These are phyloP conservation scores for Neurospora sp. DNA, from an alignment of 495 filamentous ascomycete genomes.

Conservation along the genomic window DNA sequence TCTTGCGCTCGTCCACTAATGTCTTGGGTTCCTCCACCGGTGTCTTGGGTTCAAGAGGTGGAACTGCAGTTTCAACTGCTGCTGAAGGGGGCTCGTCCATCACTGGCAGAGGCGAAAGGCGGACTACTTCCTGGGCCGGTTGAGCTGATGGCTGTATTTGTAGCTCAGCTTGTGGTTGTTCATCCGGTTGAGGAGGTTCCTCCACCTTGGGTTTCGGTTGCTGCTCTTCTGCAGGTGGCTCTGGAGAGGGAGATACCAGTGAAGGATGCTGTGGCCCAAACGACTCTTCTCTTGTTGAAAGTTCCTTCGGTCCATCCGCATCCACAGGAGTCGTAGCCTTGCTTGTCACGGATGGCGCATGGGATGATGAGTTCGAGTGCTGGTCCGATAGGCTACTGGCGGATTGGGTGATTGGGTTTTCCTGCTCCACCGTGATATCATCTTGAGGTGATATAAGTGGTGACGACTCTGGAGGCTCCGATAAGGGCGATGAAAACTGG, in stretches of 20 bases:
- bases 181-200: not conserved
- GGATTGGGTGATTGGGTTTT: slow-evolving; percentile 21
- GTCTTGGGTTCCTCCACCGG: not conserved
- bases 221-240: not conserved
- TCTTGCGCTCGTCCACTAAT: not conserved
- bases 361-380: slow-evolving; percentile 35
- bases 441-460: not conserved
- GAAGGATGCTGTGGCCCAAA: not conserved
- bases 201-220: not conserved
- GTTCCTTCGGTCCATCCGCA: slow-evolving; percentile 28
- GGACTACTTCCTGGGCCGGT: not conserved
- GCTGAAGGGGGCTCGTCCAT: not conserved
- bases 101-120: not conserved
- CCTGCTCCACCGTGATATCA: not conserved
- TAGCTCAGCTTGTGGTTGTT: not conserved
- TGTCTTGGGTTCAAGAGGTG: not conserved
- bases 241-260: not conserved
- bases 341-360: slow-evolving; percentile 37
- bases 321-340: slow-evolving; percentile 48
- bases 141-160: not conserved
- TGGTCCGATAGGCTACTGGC: slow-evolving; percentile 22
- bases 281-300: not conserved
- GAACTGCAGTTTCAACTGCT: not conserved
- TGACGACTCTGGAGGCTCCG: slow-evolving; percentile 5
- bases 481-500: slow-evolving; percentile 9